Conservation (phyloP, 192 early-diverging fungal genomes). For the Blastocladiella britannica region DNA sequence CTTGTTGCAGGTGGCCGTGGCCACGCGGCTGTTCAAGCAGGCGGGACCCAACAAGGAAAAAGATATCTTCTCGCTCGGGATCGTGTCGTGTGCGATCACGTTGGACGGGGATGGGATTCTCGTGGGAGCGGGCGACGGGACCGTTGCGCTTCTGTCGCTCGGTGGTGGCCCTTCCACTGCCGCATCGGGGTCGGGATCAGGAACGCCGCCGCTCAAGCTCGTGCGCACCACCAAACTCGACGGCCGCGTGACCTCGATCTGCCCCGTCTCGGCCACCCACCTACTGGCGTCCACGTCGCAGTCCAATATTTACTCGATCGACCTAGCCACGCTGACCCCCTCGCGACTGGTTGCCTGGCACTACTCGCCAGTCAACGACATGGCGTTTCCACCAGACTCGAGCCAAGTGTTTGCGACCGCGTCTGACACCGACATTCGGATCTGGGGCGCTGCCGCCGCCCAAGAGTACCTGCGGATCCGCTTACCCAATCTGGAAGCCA, state of each 20-base stretch:
- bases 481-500: slow-evolving; percentile 37
- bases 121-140: slow-evolving; percentile 33
- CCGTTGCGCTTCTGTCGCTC: slow-evolving; percentile 22
- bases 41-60: slow-evolving; percentile 36
- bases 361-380: slow-evolving; percentile 29
- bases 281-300: slow-evolving; percentile 26
- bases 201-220: slow-evolving; percentile 21
- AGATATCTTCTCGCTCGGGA: slow-evolving; percentile 31
- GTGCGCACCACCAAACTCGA: slow-evolving; percentile 19
- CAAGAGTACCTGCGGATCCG: slow-evolving; percentile 27
- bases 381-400: slow-evolving; percentile 26
- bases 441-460: slow-evolving; percentile 28
- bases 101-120: slow-evolving; percentile 15
- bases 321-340: slow-evolving; percentile 14
- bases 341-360: slow-evolving; percentile 24
- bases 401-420: slow-evolving; percentile 34
- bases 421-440: slow-evolving; percentile 29
- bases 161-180: too few relatives aligned
- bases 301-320: slow-evolving; percentile 29
- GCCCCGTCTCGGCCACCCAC: slow-evolving; percentile 15
- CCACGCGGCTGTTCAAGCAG: slow-evolving; percentile 28
- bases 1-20: slow-evolving; percentile 23
- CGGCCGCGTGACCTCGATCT: slow-evolving; percentile 32
- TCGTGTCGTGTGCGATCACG: slow-evolving; percentile 21
- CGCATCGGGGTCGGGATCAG: too few relatives aligned